phyloP scores from a whole-genome alignment of 2,329 filamentous ascomycete genomes.

The Aureobasidium vineae region DNA sequence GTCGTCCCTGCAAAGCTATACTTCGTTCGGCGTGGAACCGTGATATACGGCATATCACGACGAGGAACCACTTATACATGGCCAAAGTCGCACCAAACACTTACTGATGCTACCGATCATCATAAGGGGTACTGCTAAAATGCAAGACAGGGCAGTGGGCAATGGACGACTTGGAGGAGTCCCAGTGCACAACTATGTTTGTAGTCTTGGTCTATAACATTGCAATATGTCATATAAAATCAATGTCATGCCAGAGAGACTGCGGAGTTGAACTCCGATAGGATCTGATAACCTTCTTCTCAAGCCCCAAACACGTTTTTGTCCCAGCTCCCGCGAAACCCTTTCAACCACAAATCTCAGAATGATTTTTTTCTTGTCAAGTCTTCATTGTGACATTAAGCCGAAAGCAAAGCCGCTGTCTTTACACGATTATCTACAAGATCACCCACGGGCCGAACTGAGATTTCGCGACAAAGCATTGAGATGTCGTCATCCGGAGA shows the following conservation, averaged over 20 bases:
- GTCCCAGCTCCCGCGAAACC: background rate
- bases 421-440: background rate
- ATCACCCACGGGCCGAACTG: background rate
- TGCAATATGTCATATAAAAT: background rate
- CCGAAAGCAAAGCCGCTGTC: background rate
- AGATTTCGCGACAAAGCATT: slow-evolving; percentile 8
- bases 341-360: background rate
- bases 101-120: no score
- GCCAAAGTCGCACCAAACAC: no score
- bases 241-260: background rate
- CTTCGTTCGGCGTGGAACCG: background rate
- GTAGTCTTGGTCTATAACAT: background rate
- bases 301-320: no score
- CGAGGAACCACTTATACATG: no score
- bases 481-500: slow-evolving; percentile 1
- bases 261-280: background rate
- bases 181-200: no score
- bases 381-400: background rate
- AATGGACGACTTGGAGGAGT: no score
- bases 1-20: background rate
- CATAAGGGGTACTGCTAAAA: no score
- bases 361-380: background rate
- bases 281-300: background rate
- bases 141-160: no score
- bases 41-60: background rate